Conservation (phyloP, 2,329 filamentous ascomycete species). For the Phialophora verrucosa region DNA sequence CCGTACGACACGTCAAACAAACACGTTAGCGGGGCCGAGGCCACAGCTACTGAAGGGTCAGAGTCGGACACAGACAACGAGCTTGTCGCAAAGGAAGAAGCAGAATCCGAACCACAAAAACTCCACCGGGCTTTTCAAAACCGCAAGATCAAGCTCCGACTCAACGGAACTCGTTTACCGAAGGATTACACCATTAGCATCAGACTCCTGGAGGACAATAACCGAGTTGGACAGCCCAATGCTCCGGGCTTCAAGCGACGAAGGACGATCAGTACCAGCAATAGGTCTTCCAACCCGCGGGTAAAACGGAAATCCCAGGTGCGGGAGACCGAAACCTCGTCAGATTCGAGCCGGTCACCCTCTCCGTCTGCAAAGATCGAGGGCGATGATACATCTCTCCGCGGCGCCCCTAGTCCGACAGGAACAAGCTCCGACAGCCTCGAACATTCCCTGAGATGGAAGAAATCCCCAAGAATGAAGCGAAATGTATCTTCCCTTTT, state of each 20-base stretch:
- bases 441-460: slow-evolving; percentile 8
- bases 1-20: slow-evolving; percentile 46
- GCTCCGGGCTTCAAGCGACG: slow-evolving; percentile 37
- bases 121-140: slow-evolving; percentile 59
- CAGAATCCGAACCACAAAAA: slow-evolving; percentile 49
- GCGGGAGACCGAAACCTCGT: slow-evolving; percentile 9
- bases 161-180: slow-evolving; percentile 62
- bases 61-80: slow-evolving; percentile 40
- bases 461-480: slow-evolving; percentile 6
- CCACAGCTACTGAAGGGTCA: slow-evolving; percentile 12
- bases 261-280: slow-evolving; percentile 39
- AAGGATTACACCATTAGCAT: slow-evolving; percentile 60
- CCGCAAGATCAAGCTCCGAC: slow-evolving; percentile 63
- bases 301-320: slow-evolving; percentile 6
- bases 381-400: background rate
- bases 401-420: background rate
- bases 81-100: background rate
- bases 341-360: slow-evolving; percentile 17
- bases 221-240: slow-evolving; percentile 44
- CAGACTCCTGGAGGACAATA: slow-evolving; percentile 57
- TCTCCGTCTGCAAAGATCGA: slow-evolving; percentile 3
- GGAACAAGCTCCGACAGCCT: background rate
- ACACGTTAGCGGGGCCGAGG: slow-evolving; percentile 25
- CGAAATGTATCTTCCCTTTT: slow-evolving; percentile 33
- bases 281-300: background rate